These are phyloP conservation scores for Boletus mariae DNA, from an alignment of 1,284 basidiomycete species.

Conservation along the genomic window DNA sequence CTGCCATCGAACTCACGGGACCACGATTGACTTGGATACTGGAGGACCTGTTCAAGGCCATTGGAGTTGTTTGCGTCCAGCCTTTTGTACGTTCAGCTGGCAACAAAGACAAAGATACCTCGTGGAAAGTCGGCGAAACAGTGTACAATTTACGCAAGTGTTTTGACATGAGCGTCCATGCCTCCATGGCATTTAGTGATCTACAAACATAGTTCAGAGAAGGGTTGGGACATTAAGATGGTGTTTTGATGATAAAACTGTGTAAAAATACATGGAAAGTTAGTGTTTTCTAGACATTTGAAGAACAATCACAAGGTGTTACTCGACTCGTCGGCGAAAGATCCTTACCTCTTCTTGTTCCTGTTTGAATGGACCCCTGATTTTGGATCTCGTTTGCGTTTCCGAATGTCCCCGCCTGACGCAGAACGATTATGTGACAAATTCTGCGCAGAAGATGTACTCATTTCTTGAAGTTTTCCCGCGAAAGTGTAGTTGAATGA, in stretches of 20 bases:
- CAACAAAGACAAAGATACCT: background rate
- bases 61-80: constrained; percentile 63
- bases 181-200: constrained; percentile 11
- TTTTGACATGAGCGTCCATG: constrained; percentile 43
- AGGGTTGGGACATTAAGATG: background rate
- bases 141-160: constrained; percentile 50
- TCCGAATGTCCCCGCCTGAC: constrained; percentile 2
- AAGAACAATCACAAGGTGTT: background rate
- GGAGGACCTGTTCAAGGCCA: constrained; percentile 75
- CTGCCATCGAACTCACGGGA: constrained; percentile 93
- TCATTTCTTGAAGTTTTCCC: constrained; percentile 9
- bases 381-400: constrained; percentile 15
- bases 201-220: background rate
- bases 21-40: constrained; percentile 77
- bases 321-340: background rate
- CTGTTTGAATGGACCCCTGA: background rate
- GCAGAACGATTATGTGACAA: background rate
- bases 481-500: constrained; percentile 19
- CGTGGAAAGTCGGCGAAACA: constrained; percentile 40
- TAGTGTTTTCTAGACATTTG: constrained; percentile 9
- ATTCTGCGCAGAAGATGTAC: background rate
- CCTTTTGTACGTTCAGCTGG: constrained; percentile 43
- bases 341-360: constrained; percentile 16
- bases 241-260: background rate
- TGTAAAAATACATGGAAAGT: constrained; percentile 1